Evolutionary conservation across 805 yeast genomes (phyloP).

Genomic region (Barnettozyma californica): DNA sequence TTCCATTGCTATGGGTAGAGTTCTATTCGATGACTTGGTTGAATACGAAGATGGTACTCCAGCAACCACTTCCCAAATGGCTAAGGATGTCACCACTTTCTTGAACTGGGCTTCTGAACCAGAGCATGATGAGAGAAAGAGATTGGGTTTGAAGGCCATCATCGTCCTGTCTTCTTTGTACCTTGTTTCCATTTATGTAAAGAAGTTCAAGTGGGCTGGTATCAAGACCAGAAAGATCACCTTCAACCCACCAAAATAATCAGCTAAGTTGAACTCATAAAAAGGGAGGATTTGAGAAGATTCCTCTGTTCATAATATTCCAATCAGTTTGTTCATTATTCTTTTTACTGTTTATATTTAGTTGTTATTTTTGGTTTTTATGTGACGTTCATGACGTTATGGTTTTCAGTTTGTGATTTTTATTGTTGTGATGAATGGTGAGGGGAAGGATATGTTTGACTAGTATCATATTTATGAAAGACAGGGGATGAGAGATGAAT

Average conservation of each 20-base stretch:
- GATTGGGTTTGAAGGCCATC: conserved; percentile 89
- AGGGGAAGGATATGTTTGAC: conserved; percentile 1
- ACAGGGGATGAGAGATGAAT: conserved; percentile 6
- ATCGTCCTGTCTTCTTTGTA: conserved; percentile 73
- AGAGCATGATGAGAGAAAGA: conserved; percentile 97
- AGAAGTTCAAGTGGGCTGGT: conserved; percentile 97
- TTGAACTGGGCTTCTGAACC: conserved; percentile 98
- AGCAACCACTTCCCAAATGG: conserved; percentile 98
- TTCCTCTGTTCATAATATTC: background rate
- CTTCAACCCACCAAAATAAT: conserved; percentile 87
- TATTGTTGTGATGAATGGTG: conserved; percentile 5
- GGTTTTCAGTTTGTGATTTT: conserved; percentile 5
- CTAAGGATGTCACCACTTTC: conserved; percentile 94
- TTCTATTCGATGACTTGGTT: conserved; percentile 92
- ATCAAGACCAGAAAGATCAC: conserved; percentile 91
- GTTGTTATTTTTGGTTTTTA: conserved; percentile 1
- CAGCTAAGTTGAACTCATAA: conserved; percentile 12
- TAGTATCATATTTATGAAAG: conserved; percentile 7
- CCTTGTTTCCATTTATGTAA: conserved; percentile 82
- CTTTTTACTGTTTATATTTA: conserved; percentile 1
- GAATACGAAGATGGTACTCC: conserved; percentile 99
- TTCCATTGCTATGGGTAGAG: conserved; percentile 98
- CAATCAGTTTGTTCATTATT: conserved; percentile 6
- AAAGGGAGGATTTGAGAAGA: background rate
- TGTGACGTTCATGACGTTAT: conserved; percentile 1